A percentile compares a stretch with the other conserved stretches of the same genome.
Conservation (phyloP, 148 eudicot species). For the Chenopodium album region DNA sequence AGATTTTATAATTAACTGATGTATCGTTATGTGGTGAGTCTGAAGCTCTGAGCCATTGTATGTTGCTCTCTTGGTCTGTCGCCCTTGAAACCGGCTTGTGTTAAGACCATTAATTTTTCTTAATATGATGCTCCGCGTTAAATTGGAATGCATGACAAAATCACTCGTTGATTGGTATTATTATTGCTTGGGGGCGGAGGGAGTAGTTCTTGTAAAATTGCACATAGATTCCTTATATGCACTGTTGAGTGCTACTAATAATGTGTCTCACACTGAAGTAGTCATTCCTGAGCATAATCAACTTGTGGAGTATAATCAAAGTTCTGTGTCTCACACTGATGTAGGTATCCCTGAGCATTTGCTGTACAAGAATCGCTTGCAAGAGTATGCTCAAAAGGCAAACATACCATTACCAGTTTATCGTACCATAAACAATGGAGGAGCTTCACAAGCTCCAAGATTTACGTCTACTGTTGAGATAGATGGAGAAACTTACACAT, state of each 20-base stretch:
- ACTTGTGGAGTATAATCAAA: neutral
- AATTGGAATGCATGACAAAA: too few relatives aligned
- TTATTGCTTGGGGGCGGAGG: too few relatives aligned
- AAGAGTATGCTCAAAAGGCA: constrained; percentile 36
- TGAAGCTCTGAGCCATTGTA: too few relatives aligned
- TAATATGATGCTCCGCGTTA: too few relatives aligned
- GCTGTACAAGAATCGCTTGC: constrained; percentile 39
- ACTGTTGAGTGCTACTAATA: neutral
- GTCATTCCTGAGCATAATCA: constrained; percentile 23
- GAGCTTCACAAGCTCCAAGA: constrained; percentile 24
- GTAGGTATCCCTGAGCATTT: constrained; percentile 32
- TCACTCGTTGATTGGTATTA: too few relatives aligned
- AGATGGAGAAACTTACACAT: constrained; percentile 45
- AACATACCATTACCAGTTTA: constrained; percentile 43
- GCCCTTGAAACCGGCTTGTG: too few relatives aligned
- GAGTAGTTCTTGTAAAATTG: too few relatives aligned
- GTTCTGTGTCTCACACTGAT: neutral
- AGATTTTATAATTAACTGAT: neutral
- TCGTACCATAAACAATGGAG: constrained; percentile 33
- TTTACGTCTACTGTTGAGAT: constrained; percentile 52
- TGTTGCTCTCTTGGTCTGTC: too few relatives aligned
- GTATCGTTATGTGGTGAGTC: neutral
- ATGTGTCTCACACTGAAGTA: constrained; percentile 10
- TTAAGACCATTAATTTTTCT: too few relatives aligned
- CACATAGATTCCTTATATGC: too few relatives aligned